Evolutionary conservation across 768 basidiomycete species (phyloP).

Genomic region (Sporobolomyces roseus): DNA sequence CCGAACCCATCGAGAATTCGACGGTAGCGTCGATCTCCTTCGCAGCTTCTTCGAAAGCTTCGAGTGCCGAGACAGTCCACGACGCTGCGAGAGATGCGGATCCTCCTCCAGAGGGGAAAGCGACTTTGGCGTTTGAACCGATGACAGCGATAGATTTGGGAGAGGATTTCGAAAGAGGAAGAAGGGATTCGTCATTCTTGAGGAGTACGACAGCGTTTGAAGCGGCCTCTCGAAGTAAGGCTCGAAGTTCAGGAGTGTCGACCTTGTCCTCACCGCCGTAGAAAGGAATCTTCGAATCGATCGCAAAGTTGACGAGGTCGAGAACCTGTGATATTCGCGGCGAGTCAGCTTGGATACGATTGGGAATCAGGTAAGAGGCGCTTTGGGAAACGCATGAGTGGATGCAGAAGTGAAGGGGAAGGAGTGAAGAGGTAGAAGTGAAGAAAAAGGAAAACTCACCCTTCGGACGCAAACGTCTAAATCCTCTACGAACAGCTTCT

Average conservation of each 20-base stretch:
- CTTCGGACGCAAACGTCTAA: conserved; percentile 55
- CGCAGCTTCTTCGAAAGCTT: conserved; percentile 47
- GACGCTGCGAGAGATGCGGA: conserved; percentile 47
- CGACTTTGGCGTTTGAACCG: conserved; percentile 48
- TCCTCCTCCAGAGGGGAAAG: conserved; percentile 48
- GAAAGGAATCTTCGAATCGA: conserved; percentile 59
- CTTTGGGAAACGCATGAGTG: conserved; percentile 17
- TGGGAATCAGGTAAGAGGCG: too few relatives aligned
- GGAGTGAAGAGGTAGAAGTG: too few relatives aligned
- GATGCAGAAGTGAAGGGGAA: conserved; percentile 34
- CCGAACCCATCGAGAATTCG: conserved; percentile 26
- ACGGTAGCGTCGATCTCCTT: conserved; percentile 41
- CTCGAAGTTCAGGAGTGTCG: conserved; percentile 52
- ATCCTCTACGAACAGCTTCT: conserved; percentile 49
- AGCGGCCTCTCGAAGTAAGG: conserved; percentile 52
- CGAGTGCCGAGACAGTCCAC: conserved; percentile 49
- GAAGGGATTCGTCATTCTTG: conserved; percentile 48
- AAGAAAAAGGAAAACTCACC: conserved; percentile 47
- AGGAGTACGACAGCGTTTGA: conserved; percentile 55
- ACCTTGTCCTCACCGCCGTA: conserved; percentile 54
- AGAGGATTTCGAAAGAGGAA: conserved; percentile 47
- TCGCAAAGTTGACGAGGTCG: conserved; percentile 54
- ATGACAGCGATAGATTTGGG: conserved; percentile 44
- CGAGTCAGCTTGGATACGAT: neutral
- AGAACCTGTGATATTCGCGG: conserved; percentile 51